A percentile compares a stretch with the other conserved stretches of the same genome.
Conservation (phyloP, 306 rosid species). For the Quercus variabilis region DNA sequence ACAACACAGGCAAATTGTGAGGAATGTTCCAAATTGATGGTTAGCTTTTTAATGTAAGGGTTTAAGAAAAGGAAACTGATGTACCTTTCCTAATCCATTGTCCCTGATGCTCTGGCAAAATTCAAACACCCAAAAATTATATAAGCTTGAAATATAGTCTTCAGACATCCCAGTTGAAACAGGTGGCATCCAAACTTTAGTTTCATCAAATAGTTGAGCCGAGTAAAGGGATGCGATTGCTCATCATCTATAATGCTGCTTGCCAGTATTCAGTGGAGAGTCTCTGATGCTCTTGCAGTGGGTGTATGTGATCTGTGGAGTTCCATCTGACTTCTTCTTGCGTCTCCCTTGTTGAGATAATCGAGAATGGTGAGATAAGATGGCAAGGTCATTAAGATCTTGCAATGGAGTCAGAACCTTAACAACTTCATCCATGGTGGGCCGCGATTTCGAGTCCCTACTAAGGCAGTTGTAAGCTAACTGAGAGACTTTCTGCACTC, state of each 20-base stretch:
- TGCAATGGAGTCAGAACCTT: conserved; percentile 75
- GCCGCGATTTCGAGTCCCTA: conserved; percentile 83
- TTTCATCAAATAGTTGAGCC: conserved; percentile 36
- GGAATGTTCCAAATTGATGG: conserved; percentile 44
- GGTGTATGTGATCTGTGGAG: conserved; percentile 59
- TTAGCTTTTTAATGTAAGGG: conserved; percentile 51
- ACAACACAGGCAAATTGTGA: conserved; percentile 53
- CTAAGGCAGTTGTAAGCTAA: conserved; percentile 77
- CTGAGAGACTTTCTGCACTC: conserved; percentile 86
- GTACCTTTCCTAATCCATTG: conserved; percentile 44
- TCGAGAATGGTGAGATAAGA: conserved; percentile 69
- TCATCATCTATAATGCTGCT: conserved; percentile 51
- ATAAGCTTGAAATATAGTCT: conserved; percentile 48
- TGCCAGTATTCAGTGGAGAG: conserved; percentile 70
- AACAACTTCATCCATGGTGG: conserved; percentile 91
- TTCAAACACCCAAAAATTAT: conserved; percentile 49
- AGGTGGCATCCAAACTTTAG: conserved; percentile 36
- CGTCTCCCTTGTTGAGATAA: conserved; percentile 78
- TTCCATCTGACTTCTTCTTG: conserved; percentile 73
- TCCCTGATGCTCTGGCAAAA: conserved; percentile 43
- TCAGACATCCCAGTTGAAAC: conserved; percentile 41
- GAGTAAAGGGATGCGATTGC: conserved; percentile 24
- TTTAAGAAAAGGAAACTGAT: conserved; percentile 32
- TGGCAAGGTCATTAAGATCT: conserved; percentile 81
- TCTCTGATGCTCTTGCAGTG: conserved; percentile 76